Base-by-base conservation (phyloP, 176 grass and related monocot genomes). In the Aegilops bicornis region DNA sequence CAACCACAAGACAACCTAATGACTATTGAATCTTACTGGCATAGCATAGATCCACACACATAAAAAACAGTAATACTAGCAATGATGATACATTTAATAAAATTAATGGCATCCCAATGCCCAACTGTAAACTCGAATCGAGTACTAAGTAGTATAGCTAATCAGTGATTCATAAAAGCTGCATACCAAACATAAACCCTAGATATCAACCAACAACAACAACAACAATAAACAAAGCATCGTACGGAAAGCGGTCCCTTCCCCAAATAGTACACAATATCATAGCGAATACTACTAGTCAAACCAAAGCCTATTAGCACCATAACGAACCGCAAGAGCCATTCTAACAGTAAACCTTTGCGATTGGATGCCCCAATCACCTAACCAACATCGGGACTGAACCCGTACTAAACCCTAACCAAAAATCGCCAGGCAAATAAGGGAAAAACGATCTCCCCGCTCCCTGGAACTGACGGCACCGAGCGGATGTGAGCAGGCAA, bases 321-420 rank as follows among this genome's bases (percentile, higher is more conserved):
- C 15, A 48, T 54, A 31, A 22, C 10, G 35, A 73, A 61, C 56
- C 14, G 29, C 76, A 54, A 85, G 32, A 82, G 56, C 76, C 9
- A 35, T 23, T 63, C 76, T 23, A 72, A 72, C 61, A 50, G 19
- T 8, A 69, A 78, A 72, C 1, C 4, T 15, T 9, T 2, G 12
- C 52, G 40, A 68, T 47, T 67, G 10, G 47, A 82, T 14, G 60
- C 33, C 77, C 20, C 42, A 68, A 58, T 37, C 27, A 7, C 35
- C 24, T 9, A 4, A 37, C 20, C 27, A 23, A 63, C 40, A 71
- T 63, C 39, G 13, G 36, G 1, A 50, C 82, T 10, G 39, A 82
- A 83, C 39, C 73, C 39, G 3, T 56, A 56, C 69, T 69, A 50
- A 91, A 80, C 69, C 85, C 81, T 76, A 91, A 31, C 29, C 12